phyloP scores from a whole-genome alignment of 208 protist species.

The Leishmania major region DNA sequence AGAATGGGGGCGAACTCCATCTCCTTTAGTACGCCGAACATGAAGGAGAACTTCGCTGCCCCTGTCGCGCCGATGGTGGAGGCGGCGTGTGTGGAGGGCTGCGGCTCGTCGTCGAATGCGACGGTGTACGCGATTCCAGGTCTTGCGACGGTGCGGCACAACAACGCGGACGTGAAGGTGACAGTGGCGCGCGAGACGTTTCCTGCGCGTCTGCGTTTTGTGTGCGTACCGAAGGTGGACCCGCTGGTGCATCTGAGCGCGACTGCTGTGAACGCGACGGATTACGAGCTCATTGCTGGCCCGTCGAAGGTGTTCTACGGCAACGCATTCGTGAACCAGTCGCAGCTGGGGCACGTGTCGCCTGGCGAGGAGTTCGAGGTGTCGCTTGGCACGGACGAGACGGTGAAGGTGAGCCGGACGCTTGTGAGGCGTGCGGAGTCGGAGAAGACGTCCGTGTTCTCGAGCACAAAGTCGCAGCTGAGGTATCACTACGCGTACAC shows the following conservation, averaged over 20 bases:
- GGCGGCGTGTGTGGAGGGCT: slow-evolving; percentile 18
- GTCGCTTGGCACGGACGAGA: slow-evolving; percentile 53
- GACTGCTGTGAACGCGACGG: slow-evolving; percentile 48
- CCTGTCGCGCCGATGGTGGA: slow-evolving; percentile 22
- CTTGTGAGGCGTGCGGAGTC: slow-evolving; percentile 30
- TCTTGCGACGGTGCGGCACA: slow-evolving; percentile 40
- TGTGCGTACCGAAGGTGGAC: slow-evolving; percentile 41
- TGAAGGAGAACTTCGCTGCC: neutral
- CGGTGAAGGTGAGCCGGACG: slow-evolving; percentile 37
- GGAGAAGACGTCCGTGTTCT: slow-evolving; percentile 25
- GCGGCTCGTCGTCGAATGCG: slow-evolving; percentile 30
- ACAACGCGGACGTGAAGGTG: slow-evolving; percentile 50
- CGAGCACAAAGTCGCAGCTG: slow-evolving; percentile 23
- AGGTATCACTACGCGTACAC: slow-evolving; percentile 31
- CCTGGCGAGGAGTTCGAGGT: slow-evolving; percentile 50
- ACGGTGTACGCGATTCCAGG: slow-evolving; percentile 51
- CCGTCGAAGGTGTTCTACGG: slow-evolving; percentile 51
- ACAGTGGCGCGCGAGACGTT: slow-evolving; percentile 42
- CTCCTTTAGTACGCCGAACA: neutral
- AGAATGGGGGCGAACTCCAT: neutral
- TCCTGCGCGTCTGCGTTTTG: slow-evolving; percentile 39
- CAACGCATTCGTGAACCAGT: slow-evolving; percentile 52
- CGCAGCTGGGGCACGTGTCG: slow-evolving; percentile 40
- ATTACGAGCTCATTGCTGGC: slow-evolving; percentile 54
- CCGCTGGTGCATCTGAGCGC: slow-evolving; percentile 37